Percentiles rank a stretch among this genome's conserved stretches.
Conservation (phyloP, 2,329 filamentous ascomycete genomes). For the Microdochium paspali region DNA sequence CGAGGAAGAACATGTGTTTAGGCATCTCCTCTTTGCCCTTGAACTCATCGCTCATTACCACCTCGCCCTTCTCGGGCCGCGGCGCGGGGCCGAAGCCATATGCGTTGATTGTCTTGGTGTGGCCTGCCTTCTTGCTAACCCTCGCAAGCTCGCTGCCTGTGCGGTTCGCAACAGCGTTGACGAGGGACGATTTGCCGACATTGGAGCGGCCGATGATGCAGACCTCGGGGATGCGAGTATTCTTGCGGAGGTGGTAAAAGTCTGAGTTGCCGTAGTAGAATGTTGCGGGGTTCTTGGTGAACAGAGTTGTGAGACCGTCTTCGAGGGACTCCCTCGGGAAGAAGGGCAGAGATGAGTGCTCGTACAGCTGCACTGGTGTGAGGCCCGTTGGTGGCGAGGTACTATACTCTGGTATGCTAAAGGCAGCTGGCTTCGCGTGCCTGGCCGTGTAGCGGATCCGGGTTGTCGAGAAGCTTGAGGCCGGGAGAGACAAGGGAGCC, state of each 20-base stretch:
- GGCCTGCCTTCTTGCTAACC: conserved; percentile 40
- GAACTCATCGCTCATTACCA: conserved; percentile 7
- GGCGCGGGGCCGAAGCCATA: conserved; percentile 40
- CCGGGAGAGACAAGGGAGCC: background rate
- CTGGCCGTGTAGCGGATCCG: conserved; percentile 2
- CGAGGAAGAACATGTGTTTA: conserved; percentile 34
- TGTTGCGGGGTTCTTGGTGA: conserved; percentile 13
- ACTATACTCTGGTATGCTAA: conserved; percentile 15
- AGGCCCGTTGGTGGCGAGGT: conserved; percentile 14
- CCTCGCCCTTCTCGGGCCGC: conserved; percentile 11
- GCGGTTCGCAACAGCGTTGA: conserved; percentile 68
- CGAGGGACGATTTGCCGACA: conserved; percentile 80
- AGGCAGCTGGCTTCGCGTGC: conserved; percentile 15
- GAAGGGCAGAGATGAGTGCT: conserved; percentile 14
- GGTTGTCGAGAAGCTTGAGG: conserved; percentile 5
- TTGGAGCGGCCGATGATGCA: conserved; percentile 82
- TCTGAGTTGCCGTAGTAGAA: conserved; percentile 16
- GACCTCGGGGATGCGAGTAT: conserved; percentile 49
- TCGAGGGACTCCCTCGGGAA: conserved; percentile 12
- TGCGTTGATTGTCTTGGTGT: conserved; percentile 44
- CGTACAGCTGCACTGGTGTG: conserved; percentile 17
- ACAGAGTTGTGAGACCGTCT: conserved; percentile 12
- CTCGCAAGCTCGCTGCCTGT: conserved; percentile 34
- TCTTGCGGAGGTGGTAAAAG: conserved; percentile 39
- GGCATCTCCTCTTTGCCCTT: conserved; percentile 28